These are phyloP conservation scores for Acacia pycnantha DNA, from an alignment of 331 rosid species.

Conservation along the genomic window DNA sequence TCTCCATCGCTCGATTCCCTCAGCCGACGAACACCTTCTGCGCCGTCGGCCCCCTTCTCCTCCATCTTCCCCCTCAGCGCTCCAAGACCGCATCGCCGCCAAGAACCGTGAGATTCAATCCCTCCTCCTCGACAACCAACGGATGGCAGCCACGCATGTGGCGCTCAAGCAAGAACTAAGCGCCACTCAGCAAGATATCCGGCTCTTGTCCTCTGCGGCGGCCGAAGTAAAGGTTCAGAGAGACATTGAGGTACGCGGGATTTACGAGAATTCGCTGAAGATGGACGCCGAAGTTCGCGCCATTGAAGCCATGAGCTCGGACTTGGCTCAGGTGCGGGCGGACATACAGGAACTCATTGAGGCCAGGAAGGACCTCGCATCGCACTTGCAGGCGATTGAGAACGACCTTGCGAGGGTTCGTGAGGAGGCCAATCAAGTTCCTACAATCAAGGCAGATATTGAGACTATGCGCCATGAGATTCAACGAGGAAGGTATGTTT, in stretches of 20 bases:
- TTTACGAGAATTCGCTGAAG: constrained; percentile 68
- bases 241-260: constrained; percentile 68
- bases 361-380: constrained; percentile 47
- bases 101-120: constrained; percentile 78
- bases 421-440: constrained; percentile 43
- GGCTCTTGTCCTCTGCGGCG: constrained; percentile 49
- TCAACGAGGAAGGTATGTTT: constrained; percentile 76
- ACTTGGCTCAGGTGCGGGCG: constrained; percentile 55
- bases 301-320: constrained; percentile 53
- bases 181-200: constrained; percentile 61
- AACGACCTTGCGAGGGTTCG: constrained; percentile 44
- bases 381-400: constrained; percentile 48
- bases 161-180: constrained; percentile 83
- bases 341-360: constrained; percentile 50
- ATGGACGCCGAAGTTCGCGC: constrained; percentile 71
- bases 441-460: constrained; percentile 51
- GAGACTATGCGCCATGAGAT: constrained; percentile 58
- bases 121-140: constrained; percentile 76
- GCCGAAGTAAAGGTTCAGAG: constrained; percentile 57
- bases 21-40: constrained; percentile 30
- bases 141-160: constrained; percentile 79
- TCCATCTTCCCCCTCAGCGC: constrained; percentile 37
- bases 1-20: neutral
- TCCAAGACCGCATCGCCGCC: constrained; percentile 57
- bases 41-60: constrained; percentile 33